phyloP scores from a whole-genome alignment of 371 early-diverging fungal species.

The Mortierella sp. region DNA sequence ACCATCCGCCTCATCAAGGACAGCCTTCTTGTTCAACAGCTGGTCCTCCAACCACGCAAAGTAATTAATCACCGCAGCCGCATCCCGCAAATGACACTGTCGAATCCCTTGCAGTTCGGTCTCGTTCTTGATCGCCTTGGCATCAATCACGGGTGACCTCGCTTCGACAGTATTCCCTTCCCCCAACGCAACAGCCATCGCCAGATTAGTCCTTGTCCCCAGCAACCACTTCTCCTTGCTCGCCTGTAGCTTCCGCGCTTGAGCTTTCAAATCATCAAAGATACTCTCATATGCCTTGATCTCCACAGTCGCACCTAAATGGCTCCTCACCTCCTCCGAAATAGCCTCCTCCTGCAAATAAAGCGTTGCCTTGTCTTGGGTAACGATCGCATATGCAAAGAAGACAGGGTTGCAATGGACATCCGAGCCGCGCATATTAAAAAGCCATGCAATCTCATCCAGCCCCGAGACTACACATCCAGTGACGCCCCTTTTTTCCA shows the following conservation, averaged over 20 bases:
- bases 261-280: constrained; percentile 77
- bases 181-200: constrained; percentile 70
- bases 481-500: constrained; percentile 69
- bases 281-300: constrained; percentile 84
- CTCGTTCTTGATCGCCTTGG: constrained; percentile 96
- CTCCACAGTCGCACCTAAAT: constrained; percentile 73
- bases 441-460: constrained; percentile 97
- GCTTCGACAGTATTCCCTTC: constrained; percentile 64
- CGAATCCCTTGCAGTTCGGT: constrained; percentile 95
- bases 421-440: constrained; percentile 98
- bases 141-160: constrained; percentile 80
- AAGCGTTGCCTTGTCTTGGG: constrained; percentile 74
- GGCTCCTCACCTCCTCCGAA: constrained; percentile 68
- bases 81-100: constrained; percentile 95
- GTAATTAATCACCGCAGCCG: constrained; percentile 90
- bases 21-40: constrained; percentile 70
- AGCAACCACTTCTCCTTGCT: constrained; percentile 69
- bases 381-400: constrained; percentile 92
- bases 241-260: constrained; percentile 44
- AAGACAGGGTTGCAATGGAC: constrained; percentile 98
- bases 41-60: constrained; percentile 97
- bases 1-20: constrained; percentile 85
- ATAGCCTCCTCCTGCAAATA: constrained; percentile 88
- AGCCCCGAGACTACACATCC: constrained; percentile 88
- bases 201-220: constrained; percentile 72